Conservation (phyloP, 2,329 filamentous ascomycete genomes). For the Diaporthe humulicola region DNA sequence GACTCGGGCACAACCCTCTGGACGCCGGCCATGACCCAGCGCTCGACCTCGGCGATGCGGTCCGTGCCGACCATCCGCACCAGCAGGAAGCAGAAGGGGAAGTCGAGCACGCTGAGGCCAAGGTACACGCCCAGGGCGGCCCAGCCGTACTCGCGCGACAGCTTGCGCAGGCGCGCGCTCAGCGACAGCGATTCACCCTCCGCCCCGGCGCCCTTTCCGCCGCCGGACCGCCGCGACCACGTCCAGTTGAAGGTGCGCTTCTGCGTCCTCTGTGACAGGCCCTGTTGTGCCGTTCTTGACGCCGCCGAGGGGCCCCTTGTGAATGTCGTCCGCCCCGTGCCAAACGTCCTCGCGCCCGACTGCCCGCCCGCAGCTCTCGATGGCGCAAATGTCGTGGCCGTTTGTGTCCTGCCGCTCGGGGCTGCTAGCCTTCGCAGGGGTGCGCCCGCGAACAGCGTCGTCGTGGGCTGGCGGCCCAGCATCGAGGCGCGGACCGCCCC, state of each 20-base stretch:
- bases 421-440: constrained; percentile 27
- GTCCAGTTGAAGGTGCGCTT: constrained; percentile 36
- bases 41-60: constrained; percentile 79
- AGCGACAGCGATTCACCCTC: constrained; percentile 59
- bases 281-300: neutral
- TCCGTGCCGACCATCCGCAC: constrained; percentile 88
- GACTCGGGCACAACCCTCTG: constrained; percentile 71
- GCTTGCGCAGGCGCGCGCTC: constrained; percentile 81
- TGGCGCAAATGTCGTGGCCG: neutral
- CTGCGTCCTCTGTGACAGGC: constrained; percentile 20
- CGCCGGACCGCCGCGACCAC: constrained; percentile 33
- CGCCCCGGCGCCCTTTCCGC: constrained; percentile 4
- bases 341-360: neutral
- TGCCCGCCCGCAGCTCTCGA: neutral
- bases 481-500: constrained; percentile 30
- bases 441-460: neutral
- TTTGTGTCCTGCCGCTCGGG: neutral
- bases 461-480: constrained; percentile 24
- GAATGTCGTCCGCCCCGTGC: neutral
- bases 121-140: constrained; percentile 93
- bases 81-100: constrained; percentile 93
- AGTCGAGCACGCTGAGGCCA: constrained; percentile 85
- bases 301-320: neutral
- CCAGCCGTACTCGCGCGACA: constrained; percentile 96
- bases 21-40: constrained; percentile 73